phyloP scores from a whole-genome alignment of 176 grass and related monocot species.

The Zizania latifolia region DNA sequence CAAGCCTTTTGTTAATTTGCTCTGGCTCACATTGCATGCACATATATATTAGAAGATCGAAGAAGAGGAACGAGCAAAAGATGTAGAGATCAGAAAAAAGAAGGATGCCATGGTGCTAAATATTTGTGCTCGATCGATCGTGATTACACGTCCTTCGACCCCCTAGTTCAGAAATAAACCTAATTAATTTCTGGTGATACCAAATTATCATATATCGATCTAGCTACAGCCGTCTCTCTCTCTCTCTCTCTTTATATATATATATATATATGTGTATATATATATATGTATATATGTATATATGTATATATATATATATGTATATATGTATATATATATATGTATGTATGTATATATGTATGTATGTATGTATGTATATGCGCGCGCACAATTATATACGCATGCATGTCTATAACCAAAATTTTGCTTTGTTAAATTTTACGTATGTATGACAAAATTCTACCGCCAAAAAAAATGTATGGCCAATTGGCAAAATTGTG shows the following conservation, averaged over 20 bases:
- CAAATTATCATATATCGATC: background rate
- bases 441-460: background rate
- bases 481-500: background rate
- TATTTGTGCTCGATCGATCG: background rate
- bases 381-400: background rate
- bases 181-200: background rate
- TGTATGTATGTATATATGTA: too few species aligned
- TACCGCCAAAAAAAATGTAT: background rate
- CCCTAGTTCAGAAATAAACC: background rate
- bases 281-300: background rate
- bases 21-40: background rate
- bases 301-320: too few species aligned
- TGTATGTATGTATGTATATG: background rate
- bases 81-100: background rate
- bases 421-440: background rate
- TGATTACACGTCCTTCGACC: background rate
- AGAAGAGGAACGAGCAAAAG: background rate
- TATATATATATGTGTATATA: background rate
- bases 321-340: too few species aligned
- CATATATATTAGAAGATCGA: background rate
- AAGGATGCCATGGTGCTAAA: constrained; percentile 3
- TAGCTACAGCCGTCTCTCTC: background rate
- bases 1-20: background rate
- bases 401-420: background rate
- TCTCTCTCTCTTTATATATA: too few species aligned